Evolutionary conservation across 495 filamentous ascomycete genomes (phyloP).

Genomic region (Penicillium parvum): DNA sequence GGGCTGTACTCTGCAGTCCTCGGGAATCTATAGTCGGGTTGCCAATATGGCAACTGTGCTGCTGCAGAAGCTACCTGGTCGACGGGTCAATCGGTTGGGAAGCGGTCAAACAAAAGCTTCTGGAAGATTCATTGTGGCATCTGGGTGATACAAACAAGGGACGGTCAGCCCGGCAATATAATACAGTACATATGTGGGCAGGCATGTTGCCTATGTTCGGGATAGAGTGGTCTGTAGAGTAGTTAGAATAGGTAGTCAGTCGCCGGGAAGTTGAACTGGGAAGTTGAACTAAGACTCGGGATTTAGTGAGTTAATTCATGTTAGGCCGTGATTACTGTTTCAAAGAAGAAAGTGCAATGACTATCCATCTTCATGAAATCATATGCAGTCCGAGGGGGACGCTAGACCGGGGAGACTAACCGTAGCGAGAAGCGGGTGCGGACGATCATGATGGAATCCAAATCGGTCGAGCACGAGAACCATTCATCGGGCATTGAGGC

Average conservation of each 20-base stretch:
- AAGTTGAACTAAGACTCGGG: too few species aligned
- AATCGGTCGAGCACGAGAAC: conserved; percentile 2
- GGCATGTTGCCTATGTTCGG: conserved; percentile 9
- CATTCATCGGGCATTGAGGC: neutral
- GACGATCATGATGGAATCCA: conserved; percentile 19
- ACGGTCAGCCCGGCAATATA: conserved; percentile 9
- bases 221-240: too few species aligned
- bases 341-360: too few species aligned
- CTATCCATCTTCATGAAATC: conserved; percentile 6
- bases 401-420: conserved; percentile 4
- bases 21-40: too few species aligned
- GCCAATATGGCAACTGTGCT: conserved; percentile 9
- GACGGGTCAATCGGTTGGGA: conserved; percentile 15
- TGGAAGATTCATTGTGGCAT: neutral
- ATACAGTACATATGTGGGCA: conserved; percentile 5
- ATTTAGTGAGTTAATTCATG: too few species aligned
- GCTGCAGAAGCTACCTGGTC: conserved; percentile 7
- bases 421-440: conserved; percentile 7
- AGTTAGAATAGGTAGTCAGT: too few species aligned
- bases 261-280: too few species aligned
- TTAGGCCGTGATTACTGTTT: too few species aligned
- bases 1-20: too few species aligned
- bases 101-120: conserved; percentile 14
- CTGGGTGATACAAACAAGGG: neutral
- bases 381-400: conserved; percentile 5